A percentile compares a stretch with the other conserved stretches of the same genome.
Evolutionary conservation across 2,329 filamentous ascomycete species (phyloP).

Genomic region (Fusarium mexicanum): DNA sequence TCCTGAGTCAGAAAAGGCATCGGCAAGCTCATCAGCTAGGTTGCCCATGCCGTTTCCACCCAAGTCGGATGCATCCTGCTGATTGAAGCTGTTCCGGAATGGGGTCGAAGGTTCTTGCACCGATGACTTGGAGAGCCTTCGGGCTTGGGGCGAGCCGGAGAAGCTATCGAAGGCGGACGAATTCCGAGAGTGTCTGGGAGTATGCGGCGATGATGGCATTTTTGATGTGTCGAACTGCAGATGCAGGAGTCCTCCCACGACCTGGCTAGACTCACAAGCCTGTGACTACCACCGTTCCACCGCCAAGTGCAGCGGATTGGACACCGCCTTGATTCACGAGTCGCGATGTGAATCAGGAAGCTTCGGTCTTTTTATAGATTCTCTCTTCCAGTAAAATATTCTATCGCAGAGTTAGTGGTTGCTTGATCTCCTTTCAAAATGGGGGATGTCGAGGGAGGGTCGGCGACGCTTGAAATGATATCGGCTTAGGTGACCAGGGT

Average conservation of each 20-base stretch:
- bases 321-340: slow-evolving; percentile 1
- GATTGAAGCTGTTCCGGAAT: slow-evolving; percentile 59
- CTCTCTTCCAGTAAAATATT: background rate
- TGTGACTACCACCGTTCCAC: slow-evolving; percentile 29
- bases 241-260: slow-evolving; percentile 15
- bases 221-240: slow-evolving; percentile 24
- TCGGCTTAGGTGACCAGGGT: slow-evolving; percentile 37
- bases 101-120: slow-evolving; percentile 61
- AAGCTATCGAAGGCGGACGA: slow-evolving; percentile 64
- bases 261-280: slow-evolving; percentile 14
- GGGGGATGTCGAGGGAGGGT: slow-evolving; percentile 36
- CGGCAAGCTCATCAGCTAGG: slow-evolving; percentile 82
- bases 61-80: slow-evolving; percentile 59
- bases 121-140: slow-evolving; percentile 62
- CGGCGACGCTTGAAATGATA: slow-evolving; percentile 37
- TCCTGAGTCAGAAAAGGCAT: slow-evolving; percentile 73
- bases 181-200: slow-evolving; percentile 68
- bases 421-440: slow-evolving; percentile 30
- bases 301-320: slow-evolving; percentile 14
- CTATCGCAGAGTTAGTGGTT: slow-evolving; percentile 15
- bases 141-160: slow-evolving; percentile 56
- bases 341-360: background rate
- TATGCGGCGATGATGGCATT: slow-evolving; percentile 59
- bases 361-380: background rate
- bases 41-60: slow-evolving; percentile 74